Percentiles rank a stretch among this genome's conserved stretches.
phyloP scores from a whole-genome alignment of 2,329 filamentous ascomycete genomes.

The Seiridium unicorne region DNA sequence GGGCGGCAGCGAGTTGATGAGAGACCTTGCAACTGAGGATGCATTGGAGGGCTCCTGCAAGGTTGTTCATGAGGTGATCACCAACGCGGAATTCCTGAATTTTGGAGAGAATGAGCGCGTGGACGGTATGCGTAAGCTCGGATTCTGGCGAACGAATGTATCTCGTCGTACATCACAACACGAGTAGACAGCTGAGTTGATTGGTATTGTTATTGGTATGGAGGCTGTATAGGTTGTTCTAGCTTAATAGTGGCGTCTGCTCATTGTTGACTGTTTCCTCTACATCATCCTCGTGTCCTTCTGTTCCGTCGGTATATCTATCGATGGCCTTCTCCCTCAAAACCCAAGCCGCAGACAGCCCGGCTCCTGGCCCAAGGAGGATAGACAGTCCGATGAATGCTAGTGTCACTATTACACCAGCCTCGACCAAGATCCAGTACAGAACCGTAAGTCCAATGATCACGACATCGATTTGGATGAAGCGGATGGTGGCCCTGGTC shows the following conservation, averaged over 20 bases:
- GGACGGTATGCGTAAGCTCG: no score
- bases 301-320: constrained; percentile 6
- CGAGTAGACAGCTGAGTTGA: neutral
- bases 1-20: no score
- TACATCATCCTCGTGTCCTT: neutral
- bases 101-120: no score
- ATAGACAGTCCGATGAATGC: constrained; percentile 23
- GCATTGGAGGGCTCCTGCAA: no score
- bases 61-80: no score
- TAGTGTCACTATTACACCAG: constrained; percentile 36
- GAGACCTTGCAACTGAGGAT: no score
- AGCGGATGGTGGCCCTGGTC: constrained; percentile 44
- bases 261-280: constrained; percentile 6
- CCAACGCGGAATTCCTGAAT: no score
- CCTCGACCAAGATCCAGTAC: constrained; percentile 54
- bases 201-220: neutral
- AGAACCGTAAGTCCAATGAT: constrained; percentile 46
- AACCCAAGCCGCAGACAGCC: constrained; percentile 26
- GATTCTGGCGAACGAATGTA: no score
- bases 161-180: neutral
- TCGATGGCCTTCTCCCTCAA: constrained; percentile 19
- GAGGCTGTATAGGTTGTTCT: neutral
- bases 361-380: constrained; percentile 34
- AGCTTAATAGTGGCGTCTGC: constrained; percentile 7
- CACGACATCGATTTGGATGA: constrained; percentile 45